Evolutionary conservation across 371 early-diverging fungal genomes (phyloP), one percentile per base, ranked within the genome.

Genomic region (Entomophthora muscae): DNA sequence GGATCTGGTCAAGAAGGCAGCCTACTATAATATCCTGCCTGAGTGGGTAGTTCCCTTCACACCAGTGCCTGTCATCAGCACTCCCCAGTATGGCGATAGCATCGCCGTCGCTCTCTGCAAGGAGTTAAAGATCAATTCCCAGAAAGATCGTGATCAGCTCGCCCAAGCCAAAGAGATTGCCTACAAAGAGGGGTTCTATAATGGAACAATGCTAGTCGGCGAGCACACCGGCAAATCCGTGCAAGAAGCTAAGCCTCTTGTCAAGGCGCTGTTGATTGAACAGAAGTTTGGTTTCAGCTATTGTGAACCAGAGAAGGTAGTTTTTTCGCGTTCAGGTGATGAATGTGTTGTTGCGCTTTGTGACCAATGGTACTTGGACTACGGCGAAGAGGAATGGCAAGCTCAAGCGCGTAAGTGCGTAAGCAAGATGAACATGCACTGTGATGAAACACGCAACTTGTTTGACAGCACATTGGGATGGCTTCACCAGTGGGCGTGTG

Each of bases 331-430:
- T 66, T 90, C 91, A 67, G 99, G 96, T 53, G 98, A 97, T 67
- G 95, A 93, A 70, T 99, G 99, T 76, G 91, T 99, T 57, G 99
- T 99, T 62, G 90, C 95, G 28, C 77, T 98, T 67, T 84, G 91
- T 70, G 98, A 98, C 70, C 99, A 99, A 78, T 99, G 99, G 99
- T 99, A 96, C 80, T 77, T 99, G 72, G 90, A 98, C 78, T 99
- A 99, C 70, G 95, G 95, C 65, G 96, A 99, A 76, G 76, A 80
- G 1, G 71, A 80, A 56, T 99, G 99, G 99, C 88, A 86, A 72
- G 76, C 74, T 23, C 69, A 80, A 71, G 87, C 94, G 30, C 79
- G 85, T 68, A 77, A 88, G 76, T 88, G 83, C 67, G 73, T 99
- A 67, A 75, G 75, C n/a, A 68, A 76, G 27, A 86, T 99, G 89